Base-by-base conservation (phyloP, 2,329 filamentous ascomycete species). In the Epichloe scottii region DNA sequence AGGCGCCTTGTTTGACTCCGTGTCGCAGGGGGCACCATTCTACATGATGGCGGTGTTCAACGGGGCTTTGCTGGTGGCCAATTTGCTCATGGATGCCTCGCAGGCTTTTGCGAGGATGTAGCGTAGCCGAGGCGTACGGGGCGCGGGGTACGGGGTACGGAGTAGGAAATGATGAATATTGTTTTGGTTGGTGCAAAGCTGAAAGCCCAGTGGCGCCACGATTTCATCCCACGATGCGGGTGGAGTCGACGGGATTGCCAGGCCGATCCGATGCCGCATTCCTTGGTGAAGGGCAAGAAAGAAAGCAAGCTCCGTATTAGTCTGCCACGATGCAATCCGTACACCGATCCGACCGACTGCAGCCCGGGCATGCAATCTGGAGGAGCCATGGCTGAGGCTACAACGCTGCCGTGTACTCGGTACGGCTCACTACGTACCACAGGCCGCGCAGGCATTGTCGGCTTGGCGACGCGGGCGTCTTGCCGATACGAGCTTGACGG, bases 1-100 rank as follows among this genome's bases (percentile, higher is more conserved):
- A 12, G 93, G 93, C 0, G 79, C 81, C 38, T 68, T 96, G 46
- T 98, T 97, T 62, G 93, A 98, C 65, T 74, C 68, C 19, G 71
- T 82, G 49, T 84, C 83, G 1, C 76, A 76, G 2, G 86, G 87
- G 0, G 86, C 87, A 11, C 93, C 93, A 0, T 97, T 98, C 65
- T 95, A 89, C 64, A 84, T 97, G 75, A 91, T 98, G 84, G 89
- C 90, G 0, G 72, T 72, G 0, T 97, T 97, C 65, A 97, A 97
- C 63, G 86, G 69, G 0, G 56, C 88, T 1, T 66, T 96, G 50
- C 70, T 94, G 12, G 62, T 81, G 6, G 76, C 72, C 15, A 77
- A 71, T 52, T 54, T 81, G 49, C 66, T 64, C 4, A 71, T 81
- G 56, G 77, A 80, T 60, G 63, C 75, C 3, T 67, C 67, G 5